Evolutionary conservation across 2,329 filamentous ascomycete genomes (phyloP), one percentile per base, ranked within the genome.

Genomic region (Alternaria metachromatica): DNA sequence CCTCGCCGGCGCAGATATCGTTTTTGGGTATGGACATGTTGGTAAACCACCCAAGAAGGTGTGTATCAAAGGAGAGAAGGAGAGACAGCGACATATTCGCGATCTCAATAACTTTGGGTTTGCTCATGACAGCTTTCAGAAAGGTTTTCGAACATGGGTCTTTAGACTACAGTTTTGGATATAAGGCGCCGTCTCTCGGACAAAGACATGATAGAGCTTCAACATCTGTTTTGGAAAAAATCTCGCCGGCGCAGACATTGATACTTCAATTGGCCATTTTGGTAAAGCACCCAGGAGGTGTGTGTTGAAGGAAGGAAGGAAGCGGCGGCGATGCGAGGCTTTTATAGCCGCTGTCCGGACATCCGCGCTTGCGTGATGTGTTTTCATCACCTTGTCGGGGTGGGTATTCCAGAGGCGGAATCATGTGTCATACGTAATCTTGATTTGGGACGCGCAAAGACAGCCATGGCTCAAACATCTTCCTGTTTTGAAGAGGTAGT

Each of bases 301-400:
- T 37, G 15, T 37, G 15, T 37, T 37, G 15, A n/a, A n/a, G 33
- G 8, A n/a, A 37, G 8, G 7, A 37, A 37, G 33, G 2, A 37
- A 37, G 4, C 7, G 0, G 7, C 33, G 15, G 0, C 33, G 4
- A n/a, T 0, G 15, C 5, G 15, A 37, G 33, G 2, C 33, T 37
- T n/a, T 37, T 37, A 37, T 37, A n/a, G 4, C 7, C 33, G 15
- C 4, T 5, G 0, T 37, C 15, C 1, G 3, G n/a, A 37, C 33
- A 37, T 37, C 8, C 2, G 2, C 1, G 33, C 33, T 37, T n/a
- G 15, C 8, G 15, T 3, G 0, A 5, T 2, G 0, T 9, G 15
- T n/a, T 37, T n/a, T n/a, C 15, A n/a, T 37, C 2, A 15, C 15
- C 30, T 8, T 15, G 0, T 33, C 13, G 0, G 28, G 1, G 5